Conservation (phyloP, 768 basidiomycete species). For the Tylopilus felleus region DNA sequence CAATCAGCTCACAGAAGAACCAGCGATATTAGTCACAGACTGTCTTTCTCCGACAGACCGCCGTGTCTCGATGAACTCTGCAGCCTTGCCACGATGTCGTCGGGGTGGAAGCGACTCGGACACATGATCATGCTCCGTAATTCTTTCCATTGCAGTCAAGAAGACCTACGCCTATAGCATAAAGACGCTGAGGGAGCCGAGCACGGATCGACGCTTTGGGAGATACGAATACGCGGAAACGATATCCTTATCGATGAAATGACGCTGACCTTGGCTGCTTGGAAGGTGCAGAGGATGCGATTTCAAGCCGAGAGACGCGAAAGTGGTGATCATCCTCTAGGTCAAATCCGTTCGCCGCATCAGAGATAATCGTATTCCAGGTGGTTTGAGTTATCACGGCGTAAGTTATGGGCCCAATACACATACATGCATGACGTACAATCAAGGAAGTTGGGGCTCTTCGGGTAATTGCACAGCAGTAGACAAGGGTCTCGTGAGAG, state of each 20-base stretch:
- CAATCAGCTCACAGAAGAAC: conserved; percentile 12
- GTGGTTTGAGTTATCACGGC: too few species aligned
- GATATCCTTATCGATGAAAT: neutral
- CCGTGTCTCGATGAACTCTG: neutral
- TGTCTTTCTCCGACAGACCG: conserved; percentile 2
- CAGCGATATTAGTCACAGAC: conserved; percentile 15
- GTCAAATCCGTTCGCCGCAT: neutral
- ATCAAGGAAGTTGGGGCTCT: neutral
- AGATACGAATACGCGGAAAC: conserved; percentile 11
- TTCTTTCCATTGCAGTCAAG: neutral
- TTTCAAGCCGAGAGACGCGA: neutral
- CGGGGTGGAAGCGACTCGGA: neutral
- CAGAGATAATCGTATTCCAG: neutral
- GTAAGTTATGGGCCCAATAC: neutral
- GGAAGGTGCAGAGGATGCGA: neutral
- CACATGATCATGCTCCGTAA: conserved; percentile 5
- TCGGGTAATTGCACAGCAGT: neutral
- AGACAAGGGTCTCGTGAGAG: conserved; percentile 9
- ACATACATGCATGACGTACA: conserved; percentile 17
- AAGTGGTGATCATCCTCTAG: neutral
- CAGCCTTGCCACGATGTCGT: conserved; percentile 1
- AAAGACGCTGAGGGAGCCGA: conserved; percentile 5
- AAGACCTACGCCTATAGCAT: conserved; percentile 1
- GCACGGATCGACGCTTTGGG: neutral
- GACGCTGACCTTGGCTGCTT: neutral